A percentile compares a stretch with the other conserved stretches of the same genome.
Evolutionary conservation across 768 basidiomycete species (phyloP).

Genomic region (Antrodiella citrinella): DNA sequence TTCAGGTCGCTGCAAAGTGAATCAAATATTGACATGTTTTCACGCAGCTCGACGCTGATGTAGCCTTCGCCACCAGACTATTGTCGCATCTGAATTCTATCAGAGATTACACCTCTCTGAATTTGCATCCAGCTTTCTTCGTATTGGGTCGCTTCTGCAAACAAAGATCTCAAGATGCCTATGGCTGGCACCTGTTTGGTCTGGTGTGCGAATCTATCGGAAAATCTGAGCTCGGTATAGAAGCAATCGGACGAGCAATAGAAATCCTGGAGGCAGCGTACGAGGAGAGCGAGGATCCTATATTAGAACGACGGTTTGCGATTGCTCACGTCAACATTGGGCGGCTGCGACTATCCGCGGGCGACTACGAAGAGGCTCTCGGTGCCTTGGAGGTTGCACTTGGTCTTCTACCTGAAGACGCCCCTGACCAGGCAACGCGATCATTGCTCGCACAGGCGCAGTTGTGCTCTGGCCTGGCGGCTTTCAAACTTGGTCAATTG

Average conservation of each 20-base stretch:
- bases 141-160: conserved; percentile 70
- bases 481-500: conserved; percentile 55
- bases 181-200: conserved; percentile 75
- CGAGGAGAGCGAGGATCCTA: conserved; percentile 77
- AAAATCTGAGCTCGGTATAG: conserved; percentile 51
- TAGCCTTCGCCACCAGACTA: conserved; percentile 59
- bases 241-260: conserved; percentile 55
- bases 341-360: conserved; percentile 56
- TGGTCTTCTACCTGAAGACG: conserved; percentile 56
- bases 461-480: conserved; percentile 66
- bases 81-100: conserved; percentile 34
- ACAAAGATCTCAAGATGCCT: conserved; percentile 57
- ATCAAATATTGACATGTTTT: background rate
- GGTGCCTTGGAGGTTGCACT: conserved; percentile 67
- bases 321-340: conserved; percentile 80
- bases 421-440: conserved; percentile 24
- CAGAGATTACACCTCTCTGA: conserved; percentile 20
- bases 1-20: no score
- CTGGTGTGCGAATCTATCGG: conserved; percentile 82
- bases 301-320: conserved; percentile 70
- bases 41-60: conserved; percentile 68
- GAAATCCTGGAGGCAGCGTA: conserved; percentile 76
- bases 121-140: conserved; percentile 74
- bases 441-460: conserved; percentile 53
- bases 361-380: conserved; percentile 51